Percentiles rank a stretch among this genome's conserved stretches.
phyloP scores from a whole-genome alignment of 768 basidiomycete genomes.

The Artomyces pyxidatus region DNA sequence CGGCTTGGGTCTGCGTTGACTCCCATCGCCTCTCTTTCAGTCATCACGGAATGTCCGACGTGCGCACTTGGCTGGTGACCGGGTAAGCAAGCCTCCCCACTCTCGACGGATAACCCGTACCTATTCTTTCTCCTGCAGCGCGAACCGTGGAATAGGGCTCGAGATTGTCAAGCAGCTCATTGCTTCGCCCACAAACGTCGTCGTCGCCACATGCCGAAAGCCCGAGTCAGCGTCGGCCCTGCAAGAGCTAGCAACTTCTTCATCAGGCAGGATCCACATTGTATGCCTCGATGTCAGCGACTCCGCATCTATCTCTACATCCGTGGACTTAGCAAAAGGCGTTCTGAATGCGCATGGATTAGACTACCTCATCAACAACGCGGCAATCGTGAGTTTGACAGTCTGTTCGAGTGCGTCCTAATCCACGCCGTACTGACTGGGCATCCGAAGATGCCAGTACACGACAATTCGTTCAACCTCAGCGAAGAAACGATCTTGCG shows the following conservation, averaged over 20 bases:
- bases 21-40: no score
- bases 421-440: background rate
- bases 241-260: slow-evolving; percentile 16
- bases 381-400: slow-evolving; percentile 29
- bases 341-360: slow-evolving; percentile 24
- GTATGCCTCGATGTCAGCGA: slow-evolving; percentile 24
- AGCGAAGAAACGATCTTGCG: slow-evolving; percentile 17
- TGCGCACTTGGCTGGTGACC: slow-evolving; percentile 18
- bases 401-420: no score
- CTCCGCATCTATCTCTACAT: slow-evolving; percentile 19
- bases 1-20: no score
- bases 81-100: slow-evolving; percentile 17
- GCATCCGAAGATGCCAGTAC: slow-evolving; percentile 14
- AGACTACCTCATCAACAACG: slow-evolving; percentile 34
- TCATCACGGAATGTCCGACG: slow-evolving; percentile 13
- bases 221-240: slow-evolving; percentile 18
- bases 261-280: slow-evolving; percentile 26
- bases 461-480: slow-evolving; percentile 24
- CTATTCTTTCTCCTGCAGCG: slow-evolving; percentile 6
- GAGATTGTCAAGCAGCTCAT: slow-evolving; percentile 21
- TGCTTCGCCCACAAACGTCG: slow-evolving; percentile 15
- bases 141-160: slow-evolving; percentile 25
- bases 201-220: slow-evolving; percentile 26
- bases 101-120: background rate
- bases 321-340: slow-evolving; percentile 17